These are phyloP conservation scores for Picochlorum sp. DNA, from an alignment of 139 green algal species.

Conservation along the genomic window DNA sequence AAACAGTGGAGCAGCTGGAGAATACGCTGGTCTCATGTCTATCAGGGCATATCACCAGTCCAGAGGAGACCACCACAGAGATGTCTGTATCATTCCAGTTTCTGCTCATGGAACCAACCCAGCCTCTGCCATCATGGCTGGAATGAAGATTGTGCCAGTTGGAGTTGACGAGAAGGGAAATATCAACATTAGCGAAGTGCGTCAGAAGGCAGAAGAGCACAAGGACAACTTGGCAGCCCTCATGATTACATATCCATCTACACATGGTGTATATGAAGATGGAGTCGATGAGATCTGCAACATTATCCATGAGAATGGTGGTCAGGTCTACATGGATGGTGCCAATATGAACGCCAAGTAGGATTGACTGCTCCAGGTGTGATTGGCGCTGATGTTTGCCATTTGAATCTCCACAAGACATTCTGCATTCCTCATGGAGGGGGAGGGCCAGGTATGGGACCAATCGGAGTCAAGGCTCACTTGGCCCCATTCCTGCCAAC, in stretches of 20 bases:
- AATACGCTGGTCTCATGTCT: conserved; percentile 98
- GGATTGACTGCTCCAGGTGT: conserved; percentile 91
- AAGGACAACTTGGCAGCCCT: conserved; percentile 90
- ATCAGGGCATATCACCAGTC: conserved; percentile 92
- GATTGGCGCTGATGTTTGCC: conserved; percentile 98
- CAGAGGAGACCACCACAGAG: conserved; percentile 72
- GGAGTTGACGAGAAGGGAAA: conserved; percentile 79
- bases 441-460: conserved; percentile 80
- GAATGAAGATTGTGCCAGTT: conserved; percentile 92
- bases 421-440: conserved; percentile 99
- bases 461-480: conserved; percentile 92
- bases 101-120: conserved; percentile 98
- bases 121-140: conserved; percentile 90
- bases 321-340: conserved; percentile 98
- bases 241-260: conserved; percentile 99
- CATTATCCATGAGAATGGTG: conserved; percentile 90
- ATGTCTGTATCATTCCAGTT: conserved; percentile 98
- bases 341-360: conserved; percentile 99
- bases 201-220: conserved; percentile 75
- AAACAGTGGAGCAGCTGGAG: conserved; percentile 88
- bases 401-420: conserved; percentile 99
- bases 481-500: conserved; percentile 93
- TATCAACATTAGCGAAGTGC: conserved; percentile 88
- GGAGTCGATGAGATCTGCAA: conserved; percentile 92
- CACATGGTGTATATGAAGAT: conserved; percentile 97